These are phyloP conservation scores for Petunia axillaris DNA, from an alignment of 257 asterid genomes.

Conservation along the genomic window DNA sequence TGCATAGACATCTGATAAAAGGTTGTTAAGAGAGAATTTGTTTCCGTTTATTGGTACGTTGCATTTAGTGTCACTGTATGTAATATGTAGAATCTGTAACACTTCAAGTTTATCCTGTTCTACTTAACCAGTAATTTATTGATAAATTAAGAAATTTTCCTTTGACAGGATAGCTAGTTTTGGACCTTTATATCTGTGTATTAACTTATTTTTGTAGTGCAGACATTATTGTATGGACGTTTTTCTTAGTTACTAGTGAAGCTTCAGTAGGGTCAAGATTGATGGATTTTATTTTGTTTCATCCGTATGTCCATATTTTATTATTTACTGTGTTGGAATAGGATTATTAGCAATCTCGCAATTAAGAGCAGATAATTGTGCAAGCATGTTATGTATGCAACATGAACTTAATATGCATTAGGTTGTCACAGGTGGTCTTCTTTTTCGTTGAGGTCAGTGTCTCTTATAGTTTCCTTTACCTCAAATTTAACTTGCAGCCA, in stretches of 20 bases:
- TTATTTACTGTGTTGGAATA: conserved; percentile 7
- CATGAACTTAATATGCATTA: not conserved
- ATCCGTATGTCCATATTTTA: not conserved
- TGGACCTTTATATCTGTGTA: not conserved
- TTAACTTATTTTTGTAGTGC: not conserved
- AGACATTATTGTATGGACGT: not conserved
- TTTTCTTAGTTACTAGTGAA: conserved; percentile 3
- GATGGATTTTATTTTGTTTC: not conserved
- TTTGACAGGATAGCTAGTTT: not conserved
- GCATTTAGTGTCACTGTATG: not conserved
- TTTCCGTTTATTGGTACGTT: conserved; percentile 2
- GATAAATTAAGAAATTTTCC: not conserved
- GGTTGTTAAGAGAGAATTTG: not conserved
- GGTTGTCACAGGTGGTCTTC: not conserved
- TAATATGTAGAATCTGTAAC: not conserved
- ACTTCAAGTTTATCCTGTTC: not conserved
- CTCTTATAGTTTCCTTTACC: conserved; percentile 9
- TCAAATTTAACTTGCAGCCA: conserved; percentile 60
- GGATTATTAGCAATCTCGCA: conserved; percentile 15
- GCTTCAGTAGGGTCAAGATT: conserved; percentile 16
- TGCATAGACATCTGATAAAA: not conserved
- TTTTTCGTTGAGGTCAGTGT: not conserved
- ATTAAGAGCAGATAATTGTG: not conserved
- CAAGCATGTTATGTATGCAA: not conserved
- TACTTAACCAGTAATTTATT: not conserved